These are phyloP conservation scores for Malassezia psittaci DNA, from an alignment of 1,284 basidiomycete genomes.

Conservation along the genomic window DNA sequence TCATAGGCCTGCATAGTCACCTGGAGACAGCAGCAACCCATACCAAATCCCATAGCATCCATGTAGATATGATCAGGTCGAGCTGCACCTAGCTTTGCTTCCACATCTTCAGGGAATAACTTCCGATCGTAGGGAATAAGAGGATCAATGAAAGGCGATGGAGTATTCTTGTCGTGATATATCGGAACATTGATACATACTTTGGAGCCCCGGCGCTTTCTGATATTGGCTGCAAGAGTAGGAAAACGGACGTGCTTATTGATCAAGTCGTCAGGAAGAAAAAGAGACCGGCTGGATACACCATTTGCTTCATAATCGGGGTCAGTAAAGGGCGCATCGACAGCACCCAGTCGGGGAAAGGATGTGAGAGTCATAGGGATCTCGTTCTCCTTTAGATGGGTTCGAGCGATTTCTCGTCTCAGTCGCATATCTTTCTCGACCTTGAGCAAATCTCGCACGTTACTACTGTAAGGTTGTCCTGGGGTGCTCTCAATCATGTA, in stretches of 20 bases:
- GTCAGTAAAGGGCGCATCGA: constrained; percentile 71
- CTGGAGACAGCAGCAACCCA: constrained; percentile 97
- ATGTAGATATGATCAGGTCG: constrained; percentile 86
- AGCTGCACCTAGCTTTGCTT: constrained; percentile 75
- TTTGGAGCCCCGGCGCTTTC: constrained; percentile 77
- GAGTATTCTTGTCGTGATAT: constrained; percentile 77
- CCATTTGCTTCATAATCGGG: constrained; percentile 70
- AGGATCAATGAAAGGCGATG: constrained; percentile 77
- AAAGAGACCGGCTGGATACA: constrained; percentile 75
- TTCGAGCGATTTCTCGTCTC: constrained; percentile 73
- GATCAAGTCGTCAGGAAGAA: constrained; percentile 88
- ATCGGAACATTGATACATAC: constrained; percentile 92
- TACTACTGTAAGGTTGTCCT: constrained; percentile 82
- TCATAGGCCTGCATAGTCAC: constrained; percentile 95
- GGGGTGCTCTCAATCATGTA: constrained; percentile 99
- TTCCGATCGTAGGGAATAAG: constrained; percentile 73
- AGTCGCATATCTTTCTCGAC: constrained; percentile 86
- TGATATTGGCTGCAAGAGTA: constrained; percentile 92
- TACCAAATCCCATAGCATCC: constrained; percentile 99
- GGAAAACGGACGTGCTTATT: constrained; percentile 96
- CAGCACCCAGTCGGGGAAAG: constrained; percentile 83
- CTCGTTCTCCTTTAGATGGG: constrained; percentile 73
- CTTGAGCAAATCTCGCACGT: constrained; percentile 68
- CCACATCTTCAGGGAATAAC: constrained; percentile 69
- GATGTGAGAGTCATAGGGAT: constrained; percentile 85